A percentile compares a stretch with the other conserved stretches of the same genome.
phyloP scores from a whole-genome alignment of 2,329 filamentous ascomycete species.

The Fusarium sp. region DNA sequence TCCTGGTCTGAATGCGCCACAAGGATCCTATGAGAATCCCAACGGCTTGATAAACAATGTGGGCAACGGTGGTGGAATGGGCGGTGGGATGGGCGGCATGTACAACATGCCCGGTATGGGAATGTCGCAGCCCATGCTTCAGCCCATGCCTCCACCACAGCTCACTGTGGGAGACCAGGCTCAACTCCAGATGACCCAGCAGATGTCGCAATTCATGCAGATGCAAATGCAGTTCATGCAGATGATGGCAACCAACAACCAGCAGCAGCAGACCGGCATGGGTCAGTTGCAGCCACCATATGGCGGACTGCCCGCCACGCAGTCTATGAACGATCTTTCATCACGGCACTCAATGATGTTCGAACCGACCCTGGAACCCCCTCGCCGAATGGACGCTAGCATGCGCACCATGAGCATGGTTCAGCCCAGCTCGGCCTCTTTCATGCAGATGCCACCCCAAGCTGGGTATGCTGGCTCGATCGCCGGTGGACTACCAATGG shows the following conservation, averaged over 20 bases:
- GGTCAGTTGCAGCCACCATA: constrained; percentile 45
- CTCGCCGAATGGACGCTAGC: constrained; percentile 55
- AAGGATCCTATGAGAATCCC: constrained; percentile 59
- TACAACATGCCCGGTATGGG: constrained; percentile 44
- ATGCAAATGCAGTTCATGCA: constrained; percentile 97
- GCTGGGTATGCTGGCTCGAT: constrained; percentile 47
- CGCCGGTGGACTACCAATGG: constrained; percentile 55
- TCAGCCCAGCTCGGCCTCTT: constrained; percentile 72
- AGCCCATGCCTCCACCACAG: constrained; percentile 57
- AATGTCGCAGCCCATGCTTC: constrained; percentile 45
- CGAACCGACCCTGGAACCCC: constrained; percentile 59
- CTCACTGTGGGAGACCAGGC: constrained; percentile 75
- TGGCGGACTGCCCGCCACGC: constrained; percentile 46
- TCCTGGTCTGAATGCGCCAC: constrained; percentile 51
- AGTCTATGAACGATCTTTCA: constrained; percentile 58
- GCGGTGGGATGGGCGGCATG: constrained; percentile 46
- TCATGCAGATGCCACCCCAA: constrained; percentile 59
- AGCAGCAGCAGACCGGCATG: constrained; percentile 39
- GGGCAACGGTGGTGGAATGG: constrained; percentile 41
- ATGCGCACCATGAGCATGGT: constrained; percentile 87
- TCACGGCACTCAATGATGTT: constrained; percentile 60
- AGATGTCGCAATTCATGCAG: constrained; percentile 90
- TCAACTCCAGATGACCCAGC: constrained; percentile 83
- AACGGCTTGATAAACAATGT: constrained; percentile 56
- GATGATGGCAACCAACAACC: constrained; percentile 69